phyloP scores from a whole-genome alignment of 2,329 filamentous ascomycete species.

The Nothopassalora personata region DNA sequence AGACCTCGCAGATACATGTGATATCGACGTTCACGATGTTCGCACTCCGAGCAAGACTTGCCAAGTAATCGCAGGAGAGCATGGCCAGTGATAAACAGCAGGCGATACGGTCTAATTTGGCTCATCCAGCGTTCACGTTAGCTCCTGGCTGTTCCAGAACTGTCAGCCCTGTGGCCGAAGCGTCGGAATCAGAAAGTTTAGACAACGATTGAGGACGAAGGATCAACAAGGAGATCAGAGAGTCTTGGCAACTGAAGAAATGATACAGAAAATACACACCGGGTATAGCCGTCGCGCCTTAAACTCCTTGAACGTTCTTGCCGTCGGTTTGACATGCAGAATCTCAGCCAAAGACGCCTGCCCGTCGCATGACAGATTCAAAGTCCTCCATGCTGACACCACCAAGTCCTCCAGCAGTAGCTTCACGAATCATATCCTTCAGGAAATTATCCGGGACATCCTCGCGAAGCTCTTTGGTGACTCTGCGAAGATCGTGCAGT shows the following conservation, averaged over 20 bases:
- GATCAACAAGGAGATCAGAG: not conserved
- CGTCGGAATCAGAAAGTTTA: not conserved
- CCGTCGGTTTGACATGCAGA: not conserved
- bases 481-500: conserved; percentile 67
- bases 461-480: conserved; percentile 78
- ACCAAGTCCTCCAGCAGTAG: conserved; percentile 71
- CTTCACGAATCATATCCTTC: conserved; percentile 91
- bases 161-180: not conserved
- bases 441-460: conserved; percentile 77
- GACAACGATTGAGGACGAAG: not conserved
- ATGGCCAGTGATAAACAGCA: too few species aligned
- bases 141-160: not conserved
- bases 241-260: not conserved
- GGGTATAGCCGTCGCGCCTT: not conserved
- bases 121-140: not conserved
- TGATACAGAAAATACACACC: not conserved
- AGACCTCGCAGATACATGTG: too few species aligned
- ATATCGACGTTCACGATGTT: too few species aligned
- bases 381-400: conserved; percentile 78
- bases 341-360: conserved; percentile 70
- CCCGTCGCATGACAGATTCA: conserved; percentile 76
- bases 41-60: too few species aligned
- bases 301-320: not conserved
- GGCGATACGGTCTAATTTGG: too few species aligned
- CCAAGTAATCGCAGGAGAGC: too few species aligned